Conservation (phyloP, 257 asterid genomes). For the Marsdenia floribunda region DNA sequence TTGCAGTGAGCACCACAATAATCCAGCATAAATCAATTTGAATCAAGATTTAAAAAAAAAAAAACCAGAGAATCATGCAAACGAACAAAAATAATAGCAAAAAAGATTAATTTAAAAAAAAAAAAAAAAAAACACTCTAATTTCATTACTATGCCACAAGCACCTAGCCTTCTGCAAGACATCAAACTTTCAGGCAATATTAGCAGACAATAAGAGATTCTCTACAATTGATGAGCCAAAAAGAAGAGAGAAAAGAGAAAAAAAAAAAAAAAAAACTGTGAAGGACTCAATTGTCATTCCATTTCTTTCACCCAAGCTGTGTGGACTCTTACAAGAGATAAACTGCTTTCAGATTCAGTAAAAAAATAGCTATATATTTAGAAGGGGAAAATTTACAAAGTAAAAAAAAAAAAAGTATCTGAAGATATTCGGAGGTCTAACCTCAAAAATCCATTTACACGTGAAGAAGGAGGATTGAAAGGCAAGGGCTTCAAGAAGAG, state of each 20-base stretch:
- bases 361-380: neutral
- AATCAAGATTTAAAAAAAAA: neutral
- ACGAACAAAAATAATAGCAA: neutral
- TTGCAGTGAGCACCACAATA: slow-evolving; percentile 1
- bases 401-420: neutral
- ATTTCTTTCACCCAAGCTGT: neutral
- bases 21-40: neutral
- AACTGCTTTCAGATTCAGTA: neutral
- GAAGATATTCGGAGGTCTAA: slow-evolving; percentile 16
- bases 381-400: neutral
- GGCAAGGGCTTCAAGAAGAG: slow-evolving; percentile 83
- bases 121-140: neutral
- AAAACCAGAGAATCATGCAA: neutral
- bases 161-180: neutral
- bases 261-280: neutral
- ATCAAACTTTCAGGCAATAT: neutral
- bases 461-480: slow-evolving; percentile 68
- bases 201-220: neutral
- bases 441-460: slow-evolving; percentile 90
- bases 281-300: neutral
- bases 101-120: neutral
- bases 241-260: too few relatives aligned
- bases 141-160: neutral
- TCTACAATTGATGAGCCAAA: neutral
- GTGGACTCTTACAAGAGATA: neutral